These are phyloP conservation scores for Phycomyces nitens DNA, from an alignment of 192 early-diverging fungal species.

Conservation along the genomic window DNA sequence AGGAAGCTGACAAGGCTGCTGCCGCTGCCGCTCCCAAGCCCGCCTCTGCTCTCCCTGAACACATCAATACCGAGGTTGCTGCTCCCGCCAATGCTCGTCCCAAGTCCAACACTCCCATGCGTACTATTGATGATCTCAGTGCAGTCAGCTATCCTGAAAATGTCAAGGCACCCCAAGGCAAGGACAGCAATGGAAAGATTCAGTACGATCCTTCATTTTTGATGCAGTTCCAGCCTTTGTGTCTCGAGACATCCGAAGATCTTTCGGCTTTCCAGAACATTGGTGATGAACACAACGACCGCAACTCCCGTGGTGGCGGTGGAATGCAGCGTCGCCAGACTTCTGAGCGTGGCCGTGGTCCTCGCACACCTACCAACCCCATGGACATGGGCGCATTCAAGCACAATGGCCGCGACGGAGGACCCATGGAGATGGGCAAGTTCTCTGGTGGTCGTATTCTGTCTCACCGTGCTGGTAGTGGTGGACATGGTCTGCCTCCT, in stretches of 20 bases:
- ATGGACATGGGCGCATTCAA: slow-evolving; percentile 39
- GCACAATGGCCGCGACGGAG: slow-evolving; percentile 31
- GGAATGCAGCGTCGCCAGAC: slow-evolving; percentile 27
- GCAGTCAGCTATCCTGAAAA: slow-evolving; percentile 43
- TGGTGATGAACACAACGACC: slow-evolving; percentile 41
- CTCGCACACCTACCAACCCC: slow-evolving; percentile 28
- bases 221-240: slow-evolving; percentile 68
- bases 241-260: slow-evolving; percentile 58
- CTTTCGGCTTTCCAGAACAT: slow-evolving; percentile 48
- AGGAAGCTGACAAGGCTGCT: slow-evolving; percentile 11
- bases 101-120: slow-evolving; percentile 33
- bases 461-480: slow-evolving; percentile 42
- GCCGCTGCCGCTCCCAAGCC: slow-evolving; percentile 29
- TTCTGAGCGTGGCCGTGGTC: slow-evolving; percentile 27
- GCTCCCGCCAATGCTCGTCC: slow-evolving; percentile 42
- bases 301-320: slow-evolving; percentile 1
- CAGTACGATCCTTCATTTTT: slow-evolving; percentile 75
- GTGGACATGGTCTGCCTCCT: slow-evolving; percentile 40
- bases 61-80: slow-evolving; percentile 40
- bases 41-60: slow-evolving; percentile 36
- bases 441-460: slow-evolving; percentile 38
- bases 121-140: slow-evolving; percentile 44
- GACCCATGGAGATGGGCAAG: slow-evolving; percentile 41
- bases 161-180: slow-evolving; percentile 50
- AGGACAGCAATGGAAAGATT: slow-evolving; percentile 55